Conservation (phyloP, 2,329 filamentous ascomycete species). For the Aspergillus latus region DNA sequence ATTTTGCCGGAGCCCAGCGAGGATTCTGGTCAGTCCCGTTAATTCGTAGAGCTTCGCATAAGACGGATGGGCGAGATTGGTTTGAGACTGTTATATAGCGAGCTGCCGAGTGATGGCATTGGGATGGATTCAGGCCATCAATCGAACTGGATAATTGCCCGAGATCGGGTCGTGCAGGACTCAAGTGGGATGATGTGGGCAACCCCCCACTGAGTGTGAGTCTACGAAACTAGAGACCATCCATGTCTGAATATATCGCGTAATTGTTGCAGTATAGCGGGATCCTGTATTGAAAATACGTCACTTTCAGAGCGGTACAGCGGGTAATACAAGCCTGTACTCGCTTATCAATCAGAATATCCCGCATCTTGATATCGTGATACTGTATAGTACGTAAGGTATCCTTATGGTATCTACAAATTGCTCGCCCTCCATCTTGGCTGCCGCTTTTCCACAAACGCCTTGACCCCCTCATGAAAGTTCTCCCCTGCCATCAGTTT, state of each 20-base stretch:
- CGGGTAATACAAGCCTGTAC: not conserved
- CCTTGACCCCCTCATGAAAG: constrained; percentile 68
- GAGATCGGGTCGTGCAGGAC: constrained; percentile 6
- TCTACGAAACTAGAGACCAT: not conserved
- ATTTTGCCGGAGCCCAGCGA: constrained; percentile 14
- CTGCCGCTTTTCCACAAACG: constrained; percentile 72
- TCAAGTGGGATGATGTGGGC: constrained; percentile 2
- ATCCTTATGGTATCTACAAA: constrained; percentile 21
- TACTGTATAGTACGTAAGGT: too few species aligned
- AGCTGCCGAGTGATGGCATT: constrained; percentile 1
- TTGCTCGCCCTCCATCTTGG: constrained; percentile 56
- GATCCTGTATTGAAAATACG: not conserved
- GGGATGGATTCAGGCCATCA: not conserved
- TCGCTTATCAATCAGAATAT: too few species aligned
- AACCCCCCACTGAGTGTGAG: not conserved
- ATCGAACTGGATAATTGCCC: not conserved
- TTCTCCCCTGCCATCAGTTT: constrained; percentile 65
- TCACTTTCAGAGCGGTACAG: not conserved
- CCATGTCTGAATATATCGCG: not conserved
- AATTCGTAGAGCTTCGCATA: constrained; percentile 13
- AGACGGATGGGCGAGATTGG: not conserved
- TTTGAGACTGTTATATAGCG: constrained; percentile 4
- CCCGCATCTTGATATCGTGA: too few species aligned
- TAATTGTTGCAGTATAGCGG: not conserved
- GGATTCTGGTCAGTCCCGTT: constrained; percentile 6